phyloP scores from a whole-genome alignment of 179 eudicot species.

The Monotropa hypopitys region DNA sequence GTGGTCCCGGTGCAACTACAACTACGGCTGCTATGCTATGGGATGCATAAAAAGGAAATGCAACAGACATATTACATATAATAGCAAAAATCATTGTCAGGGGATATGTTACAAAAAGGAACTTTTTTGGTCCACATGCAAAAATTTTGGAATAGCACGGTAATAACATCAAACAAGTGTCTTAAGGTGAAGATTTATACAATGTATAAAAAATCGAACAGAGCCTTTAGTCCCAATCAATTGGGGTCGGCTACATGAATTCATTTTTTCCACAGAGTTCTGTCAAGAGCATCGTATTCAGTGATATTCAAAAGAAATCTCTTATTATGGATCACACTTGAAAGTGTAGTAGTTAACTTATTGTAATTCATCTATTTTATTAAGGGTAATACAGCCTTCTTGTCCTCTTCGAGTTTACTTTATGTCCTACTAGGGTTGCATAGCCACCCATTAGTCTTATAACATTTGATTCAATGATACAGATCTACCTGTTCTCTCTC shows the following conservation, averaged over 20 bases:
- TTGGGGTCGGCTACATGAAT: too few species aligned
- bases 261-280: too few species aligned
- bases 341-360: not conserved
- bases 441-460: not conserved
- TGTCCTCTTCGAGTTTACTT: not conserved
- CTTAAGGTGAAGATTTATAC: not conserved
- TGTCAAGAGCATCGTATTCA: too few species aligned
- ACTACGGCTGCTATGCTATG: too few species aligned
- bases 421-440: not conserved
- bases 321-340: too few species aligned
- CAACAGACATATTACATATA: not conserved
- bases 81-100: not conserved
- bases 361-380: not conserved
- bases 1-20: not conserved
- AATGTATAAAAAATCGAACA: too few species aligned
- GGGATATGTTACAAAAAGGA: not conserved
- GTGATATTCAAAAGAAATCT: too few species aligned
- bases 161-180: not conserved
- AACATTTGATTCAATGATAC: not conserved
- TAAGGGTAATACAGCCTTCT: not conserved
- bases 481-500: not conserved
- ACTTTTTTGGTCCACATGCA: not conserved
- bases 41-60: not conserved
- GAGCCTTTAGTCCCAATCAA: too few species aligned
- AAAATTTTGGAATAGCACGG: not conserved